Conservation (phyloP, 495 filamentous ascomycete genomes). For the Rostrohypoxylon terebratum region DNA sequence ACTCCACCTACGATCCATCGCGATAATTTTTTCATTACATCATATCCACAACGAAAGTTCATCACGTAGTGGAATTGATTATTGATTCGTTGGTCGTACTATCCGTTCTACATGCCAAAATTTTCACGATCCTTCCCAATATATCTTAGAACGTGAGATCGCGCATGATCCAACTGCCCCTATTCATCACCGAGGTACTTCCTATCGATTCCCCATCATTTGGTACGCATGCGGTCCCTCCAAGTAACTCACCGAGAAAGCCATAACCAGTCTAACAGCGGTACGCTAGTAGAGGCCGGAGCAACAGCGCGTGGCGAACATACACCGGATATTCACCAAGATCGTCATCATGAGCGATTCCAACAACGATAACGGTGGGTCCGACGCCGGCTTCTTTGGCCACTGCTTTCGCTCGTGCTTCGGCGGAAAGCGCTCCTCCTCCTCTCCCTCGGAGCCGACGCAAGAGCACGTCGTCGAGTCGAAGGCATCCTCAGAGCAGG, state of each 20-base stretch:
- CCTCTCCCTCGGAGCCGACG: not conserved
- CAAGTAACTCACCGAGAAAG: not conserved
- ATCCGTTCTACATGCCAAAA: not conserved
- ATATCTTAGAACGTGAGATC: not conserved
- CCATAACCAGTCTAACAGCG: not conserved
- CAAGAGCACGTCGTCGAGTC: not conserved
- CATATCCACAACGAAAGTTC: not conserved
- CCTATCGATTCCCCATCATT: not conserved
- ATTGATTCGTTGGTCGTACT: not conserved
- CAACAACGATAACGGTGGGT: not conserved
- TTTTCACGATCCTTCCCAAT: not conserved
- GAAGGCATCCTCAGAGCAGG: not conserved
- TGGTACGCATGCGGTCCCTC: too few species aligned
- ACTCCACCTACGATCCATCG: not conserved
- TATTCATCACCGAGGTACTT: constrained; percentile 11
- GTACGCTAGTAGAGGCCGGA: not conserved
- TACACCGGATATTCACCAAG: not conserved
- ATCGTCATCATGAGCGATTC: not conserved
- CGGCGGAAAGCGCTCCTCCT: not conserved
- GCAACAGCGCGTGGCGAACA: not conserved
- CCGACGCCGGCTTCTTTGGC: not conserved
- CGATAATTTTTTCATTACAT: not conserved
- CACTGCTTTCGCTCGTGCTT: not conserved
- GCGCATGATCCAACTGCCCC: constrained; percentile 1
- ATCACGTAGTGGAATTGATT: not conserved